Evolutionary conservation across 805 yeast species (phyloP).

Genomic region (Maudiozyma pseudohumilis): DNA sequence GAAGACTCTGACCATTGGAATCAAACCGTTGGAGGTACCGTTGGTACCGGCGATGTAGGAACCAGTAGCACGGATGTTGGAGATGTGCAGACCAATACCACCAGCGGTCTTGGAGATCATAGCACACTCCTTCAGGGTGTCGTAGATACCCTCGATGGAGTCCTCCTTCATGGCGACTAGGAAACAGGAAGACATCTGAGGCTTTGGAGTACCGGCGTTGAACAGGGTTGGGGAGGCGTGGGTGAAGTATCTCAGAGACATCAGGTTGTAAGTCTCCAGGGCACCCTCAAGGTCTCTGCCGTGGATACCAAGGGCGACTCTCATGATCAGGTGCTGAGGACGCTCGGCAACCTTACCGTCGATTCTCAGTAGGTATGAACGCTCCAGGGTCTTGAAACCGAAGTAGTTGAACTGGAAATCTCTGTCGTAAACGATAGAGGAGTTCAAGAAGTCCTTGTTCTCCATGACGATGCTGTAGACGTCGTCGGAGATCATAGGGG

Average conservation of each 20-base stretch:
- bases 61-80: slow-evolving; percentile 79
- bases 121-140: slow-evolving; percentile 80
- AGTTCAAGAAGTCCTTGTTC: slow-evolving; percentile 56
- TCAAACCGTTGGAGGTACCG: slow-evolving; percentile 84
- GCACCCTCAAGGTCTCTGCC: slow-evolving; percentile 54
- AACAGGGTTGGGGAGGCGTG: slow-evolving; percentile 94
- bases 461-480: slow-evolving; percentile 53
- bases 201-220: slow-evolving; percentile 82
- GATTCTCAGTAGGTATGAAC: slow-evolving; percentile 66
- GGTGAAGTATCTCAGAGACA: slow-evolving; percentile 80
- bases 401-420: slow-evolving; percentile 75
- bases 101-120: slow-evolving; percentile 91
- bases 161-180: slow-evolving; percentile 86
- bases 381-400: slow-evolving; percentile 86
- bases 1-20: slow-evolving; percentile 94
- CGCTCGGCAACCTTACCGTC: slow-evolving; percentile 71
- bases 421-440: slow-evolving; percentile 65
- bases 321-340: slow-evolving; percentile 82
- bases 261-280: slow-evolving; percentile 72
- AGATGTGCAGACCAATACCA: slow-evolving; percentile 86
- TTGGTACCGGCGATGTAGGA: slow-evolving; percentile 84
- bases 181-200: slow-evolving; percentile 88
- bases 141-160: slow-evolving; percentile 90
- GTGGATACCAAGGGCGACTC: slow-evolving; percentile 90
- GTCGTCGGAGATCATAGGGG: slow-evolving; percentile 63